Base-by-base conservation (phyloP, 2,329 filamentous ascomycete genomes). In the Fusarium sp. region DNA sequence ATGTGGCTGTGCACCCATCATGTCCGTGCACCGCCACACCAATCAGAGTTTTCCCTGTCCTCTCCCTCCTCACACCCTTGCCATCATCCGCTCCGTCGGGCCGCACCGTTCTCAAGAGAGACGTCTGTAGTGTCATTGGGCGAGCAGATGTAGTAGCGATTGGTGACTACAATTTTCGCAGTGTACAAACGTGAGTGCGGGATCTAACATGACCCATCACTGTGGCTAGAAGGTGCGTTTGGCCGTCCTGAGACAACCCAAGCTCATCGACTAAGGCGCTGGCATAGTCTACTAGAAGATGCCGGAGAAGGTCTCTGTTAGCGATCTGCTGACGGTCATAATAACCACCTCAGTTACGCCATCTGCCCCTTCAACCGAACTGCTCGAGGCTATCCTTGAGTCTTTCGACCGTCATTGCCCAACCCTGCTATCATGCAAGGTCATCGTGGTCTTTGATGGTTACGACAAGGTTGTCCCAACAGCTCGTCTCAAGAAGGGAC, bases 301-400 rank as follows among this genome's bases (percentile, higher is more conserved):
- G 76, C 36, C 66, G 13, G 61, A 63, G 14, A 22, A 64, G 20
- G 10, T 22, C 14, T 36, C 29, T 13, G 47, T 68, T 40, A 68
- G 63, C n/a, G 63, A 47, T 14, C 27, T 68, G 6, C 42, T 79
- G 25, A 83, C 81, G 1, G 75, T 82, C 20, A 84, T 90, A 57
- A 84, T 90, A 71, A 89, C 88, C 1, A 90, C 88, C 0, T 90
- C 88, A 3, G 85, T 88, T 0, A 90, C 88, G 0, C 88, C 88
- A 0, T 90, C 88, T 1, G 85, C 86, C 0, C 88, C 88, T 0
- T 86, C 86, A 0, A 87, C 87, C 0, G 88, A 89, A 18, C 84
- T 90, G 0, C 72, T 90, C n/a, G 83, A 82, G 0, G 77, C 85
- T 0, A 84, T 89, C 3, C 60, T 89, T 2, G 72, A 79, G 4